Conservation (phyloP, 257 asterid species). For the Nicotiana tabacum region DNA sequence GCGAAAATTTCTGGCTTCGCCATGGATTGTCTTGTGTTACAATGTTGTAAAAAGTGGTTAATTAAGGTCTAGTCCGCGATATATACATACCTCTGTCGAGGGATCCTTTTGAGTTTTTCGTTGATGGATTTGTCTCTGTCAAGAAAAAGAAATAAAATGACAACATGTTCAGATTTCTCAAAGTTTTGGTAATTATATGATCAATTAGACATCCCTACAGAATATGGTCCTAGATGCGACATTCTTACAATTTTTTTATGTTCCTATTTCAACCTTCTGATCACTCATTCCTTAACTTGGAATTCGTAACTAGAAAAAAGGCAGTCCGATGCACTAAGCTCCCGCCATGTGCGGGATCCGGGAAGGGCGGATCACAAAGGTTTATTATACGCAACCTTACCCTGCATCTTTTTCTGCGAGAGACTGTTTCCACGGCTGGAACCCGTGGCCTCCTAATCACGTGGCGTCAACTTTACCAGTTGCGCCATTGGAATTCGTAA, state of each 20-base stretch:
- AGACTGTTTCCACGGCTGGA: accelerated
- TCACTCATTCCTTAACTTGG: neutral
- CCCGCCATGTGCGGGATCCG: accelerated
- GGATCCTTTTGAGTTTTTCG: conserved; percentile 54
- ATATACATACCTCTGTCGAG: conserved; percentile 57
- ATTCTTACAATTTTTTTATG: neutral
- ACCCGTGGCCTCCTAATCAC: too few species aligned
- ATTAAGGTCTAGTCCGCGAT: neutral
- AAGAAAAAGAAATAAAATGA: neutral
- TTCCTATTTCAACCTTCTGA: neutral
- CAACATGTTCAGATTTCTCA: neutral
- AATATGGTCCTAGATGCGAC: neutral
- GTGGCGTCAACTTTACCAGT: too few species aligned
- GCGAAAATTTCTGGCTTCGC: too few species aligned
- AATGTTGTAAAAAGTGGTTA: neutral
- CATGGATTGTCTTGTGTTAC: neutral
- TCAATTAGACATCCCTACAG: neutral
- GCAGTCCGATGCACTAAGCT: too few species aligned
- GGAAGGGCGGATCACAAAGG: too few species aligned
- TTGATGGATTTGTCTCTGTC: conserved; percentile 41
- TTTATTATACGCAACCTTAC: too few species aligned
- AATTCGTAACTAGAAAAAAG: too few species aligned
- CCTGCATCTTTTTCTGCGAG: accelerated
- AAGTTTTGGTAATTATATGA: neutral
- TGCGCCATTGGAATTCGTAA: too few species aligned